Conservation (phyloP, 2,329 filamentous ascomycete species). For the Exophiala lecanii-corni region DNA sequence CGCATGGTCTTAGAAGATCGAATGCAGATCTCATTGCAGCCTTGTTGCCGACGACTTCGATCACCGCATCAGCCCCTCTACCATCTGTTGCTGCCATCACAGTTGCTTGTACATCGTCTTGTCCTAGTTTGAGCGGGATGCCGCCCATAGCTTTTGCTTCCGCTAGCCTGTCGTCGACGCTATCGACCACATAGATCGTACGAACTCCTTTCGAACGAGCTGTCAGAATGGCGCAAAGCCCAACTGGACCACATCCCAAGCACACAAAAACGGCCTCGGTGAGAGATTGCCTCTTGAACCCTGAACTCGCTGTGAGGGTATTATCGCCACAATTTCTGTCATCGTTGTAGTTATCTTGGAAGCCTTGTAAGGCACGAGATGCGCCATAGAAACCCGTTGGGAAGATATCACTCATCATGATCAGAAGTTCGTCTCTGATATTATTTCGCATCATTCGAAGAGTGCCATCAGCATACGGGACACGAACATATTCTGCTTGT, state of each 20-base stretch:
- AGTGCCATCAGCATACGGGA: constrained; percentile 47
- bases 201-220: constrained; percentile 47
- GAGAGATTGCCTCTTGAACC: constrained; percentile 1
- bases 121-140: constrained; percentile 57
- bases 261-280: constrained; percentile 48
- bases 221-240: constrained; percentile 62
- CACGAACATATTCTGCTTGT: constrained; percentile 52
- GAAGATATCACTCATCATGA: constrained; percentile 24
- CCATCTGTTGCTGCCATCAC: constrained; percentile 55
- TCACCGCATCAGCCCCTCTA: constrained; percentile 61
- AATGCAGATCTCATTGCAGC: constrained; percentile 11
- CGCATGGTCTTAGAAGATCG: constrained; percentile 15
- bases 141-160: constrained; percentile 58
- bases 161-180: constrained; percentile 54
- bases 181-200: constrained; percentile 51
- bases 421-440: constrained; percentile 28
- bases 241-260: constrained; percentile 61
- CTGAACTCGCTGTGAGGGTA: too few species aligned
- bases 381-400: constrained; percentile 25
- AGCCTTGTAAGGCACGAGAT: constrained; percentile 44
- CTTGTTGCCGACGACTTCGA: constrained; percentile 15
- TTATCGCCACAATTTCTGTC: too few species aligned
- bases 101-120: constrained; percentile 51
- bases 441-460: constrained; percentile 40
- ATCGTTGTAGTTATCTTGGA: not conserved